These are phyloP conservation scores for Vickermania ingenoplastis DNA, from an alignment of 208 protist species.

Conservation along the genomic window DNA sequence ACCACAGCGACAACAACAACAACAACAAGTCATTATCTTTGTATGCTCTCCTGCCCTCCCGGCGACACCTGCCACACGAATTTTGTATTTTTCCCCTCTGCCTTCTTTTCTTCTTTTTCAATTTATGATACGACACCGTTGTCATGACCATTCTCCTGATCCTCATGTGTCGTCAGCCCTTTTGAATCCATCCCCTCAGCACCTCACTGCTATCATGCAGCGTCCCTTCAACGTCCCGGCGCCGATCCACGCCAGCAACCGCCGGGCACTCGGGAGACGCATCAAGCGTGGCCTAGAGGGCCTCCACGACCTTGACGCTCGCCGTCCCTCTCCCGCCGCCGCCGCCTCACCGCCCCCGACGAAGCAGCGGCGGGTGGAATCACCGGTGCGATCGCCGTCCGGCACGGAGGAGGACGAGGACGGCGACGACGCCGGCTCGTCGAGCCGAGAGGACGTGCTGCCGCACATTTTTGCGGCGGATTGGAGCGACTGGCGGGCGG, in stretches of 20 bases:
- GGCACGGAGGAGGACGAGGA: neutral
- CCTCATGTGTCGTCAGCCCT: too few species aligned
- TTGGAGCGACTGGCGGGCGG: constrained; percentile 53
- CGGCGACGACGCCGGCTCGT: neutral
- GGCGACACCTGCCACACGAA: too few species aligned
- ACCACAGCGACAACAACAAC: too few species aligned
- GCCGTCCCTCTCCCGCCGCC: neutral
- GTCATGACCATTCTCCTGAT: too few species aligned
- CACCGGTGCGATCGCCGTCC: neutral
- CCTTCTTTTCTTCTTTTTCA: too few species aligned
- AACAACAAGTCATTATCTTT: too few species aligned
- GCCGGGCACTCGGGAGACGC: constrained; percentile 45
- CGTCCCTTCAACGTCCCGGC: neutral
- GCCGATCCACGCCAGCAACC: neutral
- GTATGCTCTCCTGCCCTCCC: too few species aligned
- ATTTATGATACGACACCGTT: too few species aligned
- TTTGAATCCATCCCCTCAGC: too few species aligned
- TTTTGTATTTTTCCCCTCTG: too few species aligned
- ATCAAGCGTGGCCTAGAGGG: constrained; percentile 63
- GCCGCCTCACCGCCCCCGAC: neutral
- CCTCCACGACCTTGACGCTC: constrained; percentile 56
- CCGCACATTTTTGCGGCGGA: constrained; percentile 47
- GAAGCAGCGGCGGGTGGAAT: neutral
- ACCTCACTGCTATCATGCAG: too few species aligned
- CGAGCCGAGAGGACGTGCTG: neutral